Conservation (phyloP, 768 basidiomycete genomes). For the Serendipita indica region DNA sequence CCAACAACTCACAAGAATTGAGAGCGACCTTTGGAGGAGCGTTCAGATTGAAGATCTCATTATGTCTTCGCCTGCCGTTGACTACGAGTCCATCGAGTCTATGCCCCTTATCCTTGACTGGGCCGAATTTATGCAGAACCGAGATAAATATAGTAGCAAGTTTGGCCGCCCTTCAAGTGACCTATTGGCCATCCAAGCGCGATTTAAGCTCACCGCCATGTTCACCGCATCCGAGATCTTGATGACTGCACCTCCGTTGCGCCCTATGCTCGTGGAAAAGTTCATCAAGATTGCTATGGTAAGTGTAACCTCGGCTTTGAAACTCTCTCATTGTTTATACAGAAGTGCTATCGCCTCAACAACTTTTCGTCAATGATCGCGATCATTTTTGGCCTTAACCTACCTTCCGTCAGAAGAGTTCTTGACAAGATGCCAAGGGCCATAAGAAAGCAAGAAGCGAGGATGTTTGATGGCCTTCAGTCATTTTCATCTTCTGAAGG, state of each 20-base stretch:
- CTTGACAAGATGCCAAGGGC: conserved; percentile 55
- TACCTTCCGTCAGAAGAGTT: conserved; percentile 48
- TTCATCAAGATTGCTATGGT: conserved; percentile 76
- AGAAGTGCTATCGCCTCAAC: conserved; percentile 69
- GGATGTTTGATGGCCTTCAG: conserved; percentile 59
- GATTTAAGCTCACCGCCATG: conserved; percentile 73
- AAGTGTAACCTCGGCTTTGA: conserved; percentile 14
- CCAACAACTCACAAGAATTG: conserved; percentile 74
- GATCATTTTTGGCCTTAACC: conserved; percentile 60
- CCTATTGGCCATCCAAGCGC: conserved; percentile 55
- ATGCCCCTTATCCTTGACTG: conserved; percentile 60
- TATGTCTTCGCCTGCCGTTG: conserved; percentile 18
- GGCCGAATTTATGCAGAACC: conserved; percentile 65
- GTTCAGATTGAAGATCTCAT: conserved; percentile 78
- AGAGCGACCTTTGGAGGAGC: conserved; percentile 70
- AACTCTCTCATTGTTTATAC: not conserved
- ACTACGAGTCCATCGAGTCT: conserved; percentile 3
- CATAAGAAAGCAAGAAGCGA: conserved; percentile 52
- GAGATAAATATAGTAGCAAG: conserved; percentile 32
- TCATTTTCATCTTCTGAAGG: conserved; percentile 45
- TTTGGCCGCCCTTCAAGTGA: conserved; percentile 44
- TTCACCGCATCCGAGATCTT: conserved; percentile 73
- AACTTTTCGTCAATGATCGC: conserved; percentile 72
- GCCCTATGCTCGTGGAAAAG: conserved; percentile 52
- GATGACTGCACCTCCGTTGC: conserved; percentile 49